Percentiles rank a stretch among this genome's conserved stretches.
Conservation (phyloP, 116 monocot species). For the Phalaenopsis hybrid region DNA sequence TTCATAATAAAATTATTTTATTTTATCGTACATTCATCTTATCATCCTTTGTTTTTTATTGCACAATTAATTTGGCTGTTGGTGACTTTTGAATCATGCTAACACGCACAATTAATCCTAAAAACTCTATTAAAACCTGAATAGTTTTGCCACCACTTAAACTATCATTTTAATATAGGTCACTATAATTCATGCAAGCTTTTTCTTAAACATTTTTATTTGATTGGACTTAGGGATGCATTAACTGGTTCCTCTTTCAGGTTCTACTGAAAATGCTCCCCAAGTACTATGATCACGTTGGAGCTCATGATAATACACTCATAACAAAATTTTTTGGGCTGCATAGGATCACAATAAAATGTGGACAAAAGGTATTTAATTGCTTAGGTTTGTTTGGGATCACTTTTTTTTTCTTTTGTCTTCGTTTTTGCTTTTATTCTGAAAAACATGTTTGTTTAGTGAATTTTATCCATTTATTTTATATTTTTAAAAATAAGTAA, state of each 20-base stretch:
- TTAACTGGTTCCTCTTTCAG: constrained; percentile 22
- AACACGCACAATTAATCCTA: neutral
- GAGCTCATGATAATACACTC: constrained; percentile 73
- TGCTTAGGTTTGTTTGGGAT: neutral
- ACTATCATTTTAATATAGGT: neutral
- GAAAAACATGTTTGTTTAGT: too few relatives aligned
- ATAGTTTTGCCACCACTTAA: neutral
- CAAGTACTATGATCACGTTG: constrained; percentile 71
- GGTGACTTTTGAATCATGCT: neutral
- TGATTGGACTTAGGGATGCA: neutral
- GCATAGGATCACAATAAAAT: constrained; percentile 54
- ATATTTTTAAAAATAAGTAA: too few relatives aligned
- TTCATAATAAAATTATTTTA: neutral
- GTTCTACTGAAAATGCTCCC: constrained; percentile 79
- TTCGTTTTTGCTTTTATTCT: too few relatives aligned
- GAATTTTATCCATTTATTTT: too few relatives aligned
- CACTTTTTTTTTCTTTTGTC: too few relatives aligned
- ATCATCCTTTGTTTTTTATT: neutral
- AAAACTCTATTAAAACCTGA: neutral
- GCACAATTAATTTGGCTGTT: neutral
- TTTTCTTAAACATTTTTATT: neutral
- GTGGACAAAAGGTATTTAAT: constrained; percentile 48
- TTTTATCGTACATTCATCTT: neutral
- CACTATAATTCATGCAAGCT: neutral
- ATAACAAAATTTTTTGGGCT: constrained; percentile 88